Conservation (phyloP, 1,139 yeast genomes). For the Hyphopichia wangnamkhiaoensis region DNA sequence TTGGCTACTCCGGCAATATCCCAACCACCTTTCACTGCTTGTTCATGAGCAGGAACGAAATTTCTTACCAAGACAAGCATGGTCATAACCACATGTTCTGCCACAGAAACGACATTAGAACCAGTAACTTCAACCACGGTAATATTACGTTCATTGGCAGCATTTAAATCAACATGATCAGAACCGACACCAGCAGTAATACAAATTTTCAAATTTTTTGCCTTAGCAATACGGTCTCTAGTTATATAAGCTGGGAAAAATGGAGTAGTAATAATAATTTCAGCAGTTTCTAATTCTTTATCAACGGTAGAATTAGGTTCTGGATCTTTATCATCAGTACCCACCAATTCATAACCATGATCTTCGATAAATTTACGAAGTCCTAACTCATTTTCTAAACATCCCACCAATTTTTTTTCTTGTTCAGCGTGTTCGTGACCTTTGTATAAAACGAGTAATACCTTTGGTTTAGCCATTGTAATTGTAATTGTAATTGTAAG, state of each 20-base stretch:
- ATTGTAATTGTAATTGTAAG: too few species aligned
- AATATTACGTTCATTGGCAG: conserved; percentile 64
- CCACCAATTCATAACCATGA: conserved; percentile 66
- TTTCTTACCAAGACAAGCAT: conserved; percentile 72
- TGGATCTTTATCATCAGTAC: conserved; percentile 75
- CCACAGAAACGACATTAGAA: conserved; percentile 76
- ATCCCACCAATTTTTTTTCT: conserved; percentile 64
- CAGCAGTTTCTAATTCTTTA: conserved; percentile 67
- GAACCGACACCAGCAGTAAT: conserved; percentile 87
- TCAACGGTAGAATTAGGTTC: conserved; percentile 56
- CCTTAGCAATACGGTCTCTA: conserved; percentile 63
- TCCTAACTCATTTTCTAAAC: conserved; percentile 77
- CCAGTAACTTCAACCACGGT: conserved; percentile 82
- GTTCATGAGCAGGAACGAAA: conserved; percentile 78
- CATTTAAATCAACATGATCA: conserved; percentile 75
- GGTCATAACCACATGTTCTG: conserved; percentile 80
- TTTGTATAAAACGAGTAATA: conserved; percentile 56
- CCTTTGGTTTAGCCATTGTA: conserved; percentile 31
- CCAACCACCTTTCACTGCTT: conserved; percentile 64
- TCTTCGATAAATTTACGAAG: conserved; percentile 63
- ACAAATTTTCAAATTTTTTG: conserved; percentile 70
- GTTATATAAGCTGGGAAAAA: conserved; percentile 82
- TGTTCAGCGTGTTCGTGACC: conserved; percentile 61
- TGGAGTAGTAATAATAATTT: conserved; percentile 78
- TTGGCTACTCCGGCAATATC: conserved; percentile 79